Evolutionary conservation across 108 stramenopile species (phyloP).

Genomic region (Cylindrotheca fusiformis): DNA sequence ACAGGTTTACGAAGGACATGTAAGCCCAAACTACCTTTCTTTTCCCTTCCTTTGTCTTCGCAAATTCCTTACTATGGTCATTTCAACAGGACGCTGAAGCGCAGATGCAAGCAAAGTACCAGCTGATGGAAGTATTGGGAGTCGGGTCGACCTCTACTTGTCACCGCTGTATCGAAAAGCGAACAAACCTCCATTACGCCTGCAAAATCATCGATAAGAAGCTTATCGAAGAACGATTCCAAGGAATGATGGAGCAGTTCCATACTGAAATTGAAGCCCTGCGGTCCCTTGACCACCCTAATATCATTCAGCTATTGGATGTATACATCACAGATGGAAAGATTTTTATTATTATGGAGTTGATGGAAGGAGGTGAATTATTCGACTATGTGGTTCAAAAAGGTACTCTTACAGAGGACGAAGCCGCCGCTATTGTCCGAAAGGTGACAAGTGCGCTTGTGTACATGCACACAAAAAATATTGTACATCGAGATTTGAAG

Average conservation of each 20-base stretch:
- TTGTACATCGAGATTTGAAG: slow-evolving; percentile 96
- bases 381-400: slow-evolving; percentile 98
- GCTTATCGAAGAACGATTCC: slow-evolving; percentile 85
- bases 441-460: slow-evolving; percentile 91
- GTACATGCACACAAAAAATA: slow-evolving; percentile 94
- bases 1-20: slow-evolving; percentile 54
- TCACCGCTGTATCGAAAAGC: slow-evolving; percentile 78
- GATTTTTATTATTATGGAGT: slow-evolving; percentile 97
- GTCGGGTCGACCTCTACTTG: slow-evolving; percentile 95
- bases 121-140: slow-evolving; percentile 89
- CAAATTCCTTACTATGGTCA: slow-evolving; percentile 1
- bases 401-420: slow-evolving; percentile 86
- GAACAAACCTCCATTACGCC: slow-evolving; percentile 69
- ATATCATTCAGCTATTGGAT: slow-evolving; percentile 94
- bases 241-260: slow-evolving; percentile 93
- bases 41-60: background rate
- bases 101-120: slow-evolving; percentile 76
- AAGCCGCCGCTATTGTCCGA: slow-evolving; percentile 89
- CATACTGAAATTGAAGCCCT: slow-evolving; percentile 90
- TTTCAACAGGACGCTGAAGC: slow-evolving; percentile 54
- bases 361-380: slow-evolving; percentile 97
- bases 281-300: slow-evolving; percentile 75
- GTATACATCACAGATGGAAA: slow-evolving; percentile 86
- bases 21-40: slow-evolving; percentile 24
- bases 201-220: slow-evolving; percentile 97